phyloP scores from a whole-genome alignment of 192 early-diverging fungal species.

The Dimargaris verticillata region DNA sequence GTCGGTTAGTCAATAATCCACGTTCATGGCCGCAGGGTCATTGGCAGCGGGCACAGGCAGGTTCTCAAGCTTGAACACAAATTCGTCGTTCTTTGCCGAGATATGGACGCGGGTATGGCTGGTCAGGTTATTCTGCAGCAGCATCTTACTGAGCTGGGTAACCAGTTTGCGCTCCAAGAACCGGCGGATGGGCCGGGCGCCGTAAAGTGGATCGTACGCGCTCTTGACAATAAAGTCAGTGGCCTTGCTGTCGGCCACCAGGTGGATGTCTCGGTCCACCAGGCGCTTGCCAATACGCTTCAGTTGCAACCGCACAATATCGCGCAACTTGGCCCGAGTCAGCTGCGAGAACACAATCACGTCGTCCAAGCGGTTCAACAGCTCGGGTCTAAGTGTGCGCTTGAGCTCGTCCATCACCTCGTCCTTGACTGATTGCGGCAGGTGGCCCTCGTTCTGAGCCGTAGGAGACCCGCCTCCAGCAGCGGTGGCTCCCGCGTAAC shows the following conservation, averaged over 20 bases:
- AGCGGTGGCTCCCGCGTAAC: slow-evolving; percentile 4
- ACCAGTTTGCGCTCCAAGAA: slow-evolving; percentile 74
- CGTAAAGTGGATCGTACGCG: slow-evolving; percentile 87
- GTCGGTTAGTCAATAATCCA: slow-evolving; percentile 10
- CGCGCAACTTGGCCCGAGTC: slow-evolving; percentile 33
- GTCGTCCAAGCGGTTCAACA: slow-evolving; percentile 92
- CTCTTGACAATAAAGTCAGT: slow-evolving; percentile 54
- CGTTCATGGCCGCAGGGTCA: slow-evolving; percentile 11
- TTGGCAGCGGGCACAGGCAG: background rate
- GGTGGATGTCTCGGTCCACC: slow-evolving; percentile 51
- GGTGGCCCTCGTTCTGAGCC: slow-evolving; percentile 13
- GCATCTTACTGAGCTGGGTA: slow-evolving; percentile 57
- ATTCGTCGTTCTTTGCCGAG: slow-evolving; percentile 14
- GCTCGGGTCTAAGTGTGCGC: slow-evolving; percentile 73
- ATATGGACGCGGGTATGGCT: slow-evolving; percentile 38
- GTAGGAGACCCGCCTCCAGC: slow-evolving; percentile 4
- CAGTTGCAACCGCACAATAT: slow-evolving; percentile 61
- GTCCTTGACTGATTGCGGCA: slow-evolving; percentile 26
- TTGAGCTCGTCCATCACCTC: slow-evolving; percentile 72
- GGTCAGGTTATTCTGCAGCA: slow-evolving; percentile 43
- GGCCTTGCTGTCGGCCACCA: slow-evolving; percentile 52
- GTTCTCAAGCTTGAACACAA: slow-evolving; percentile 17
- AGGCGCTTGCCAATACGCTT: slow-evolving; percentile 44
- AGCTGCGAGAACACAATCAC: slow-evolving; percentile 77
- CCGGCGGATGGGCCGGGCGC: slow-evolving; percentile 82